Base-by-base conservation (phyloP, 2,329 filamentous ascomycete species). In the Colletotrichum sp. region DNA sequence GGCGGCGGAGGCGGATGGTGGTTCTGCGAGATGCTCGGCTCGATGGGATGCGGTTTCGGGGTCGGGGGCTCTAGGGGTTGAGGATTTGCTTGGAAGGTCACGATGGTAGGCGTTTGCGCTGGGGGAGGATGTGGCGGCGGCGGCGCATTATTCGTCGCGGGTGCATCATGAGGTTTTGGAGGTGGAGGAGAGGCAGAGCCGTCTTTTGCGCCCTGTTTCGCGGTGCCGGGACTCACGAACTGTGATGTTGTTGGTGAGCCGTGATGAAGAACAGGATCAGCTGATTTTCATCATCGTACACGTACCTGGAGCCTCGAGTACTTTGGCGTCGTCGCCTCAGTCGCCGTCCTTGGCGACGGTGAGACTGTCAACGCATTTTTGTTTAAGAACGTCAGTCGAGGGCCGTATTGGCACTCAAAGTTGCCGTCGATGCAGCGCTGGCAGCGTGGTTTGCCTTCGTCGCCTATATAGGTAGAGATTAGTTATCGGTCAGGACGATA, bases 381-480 rank as follows among this genome's bases (percentile, higher is more conserved):
- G 9, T 86, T 83, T 4, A 89, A 79, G 77, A 90, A 90, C 0
- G 86, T 88, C 55, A 90, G 81, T 21, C 85, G 82, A 5, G 86
- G 84, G 13, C 87, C 87, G 78, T 90, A 90, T 44, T 85, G 84
- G 79, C 89, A 90, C 57, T 87, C 84, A 34, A 89, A 86, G 10
- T 85, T 85, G 39, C 88, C 86, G 2, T 84, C 82, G 18, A 85
- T 79, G 74, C 89, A 90, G 77, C 88, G 87, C 59, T 84, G 85
- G 59, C 89, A 91, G 4, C 80, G 80, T 6, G 89, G 89, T 77
- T 88, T 90, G 16, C 81, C 81, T 80, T 90, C 89, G 74, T 90
- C 89, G 75, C 89, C 88, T 90, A 72, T 24, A 36, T 28, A 6
- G n/a, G 6, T 1, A n/a, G 12, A 59, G n/a, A 26, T 71, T 28